Conservation (phyloP, 257 asterid genomes). For the Thymus quinquecostatus region DNA sequence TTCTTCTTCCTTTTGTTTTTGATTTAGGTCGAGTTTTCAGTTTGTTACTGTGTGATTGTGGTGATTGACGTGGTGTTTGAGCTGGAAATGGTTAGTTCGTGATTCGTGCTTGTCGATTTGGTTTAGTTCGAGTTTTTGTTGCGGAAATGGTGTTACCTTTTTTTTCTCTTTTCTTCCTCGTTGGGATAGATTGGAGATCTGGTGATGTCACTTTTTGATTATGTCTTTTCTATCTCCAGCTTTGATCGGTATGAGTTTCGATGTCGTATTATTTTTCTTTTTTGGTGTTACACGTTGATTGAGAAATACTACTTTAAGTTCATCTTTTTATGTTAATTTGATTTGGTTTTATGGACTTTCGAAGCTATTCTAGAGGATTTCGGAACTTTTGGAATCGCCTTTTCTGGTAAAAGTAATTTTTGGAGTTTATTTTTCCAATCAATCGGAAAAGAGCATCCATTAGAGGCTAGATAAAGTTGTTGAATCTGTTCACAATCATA, state of each 20-base stretch:
- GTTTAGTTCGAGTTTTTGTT: background rate
- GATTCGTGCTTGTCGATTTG: constrained; percentile 16
- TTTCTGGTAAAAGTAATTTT: constrained; percentile 13
- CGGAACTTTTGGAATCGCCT: background rate
- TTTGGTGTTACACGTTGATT: constrained; percentile 8
- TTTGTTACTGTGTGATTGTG: constrained; percentile 19
- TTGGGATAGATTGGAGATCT: constrained; percentile 35
- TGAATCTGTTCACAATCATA: constrained; percentile 24
- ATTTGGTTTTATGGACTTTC: constrained; percentile 22
- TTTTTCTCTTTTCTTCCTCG: too few species aligned
- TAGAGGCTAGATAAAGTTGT: constrained; percentile 14
- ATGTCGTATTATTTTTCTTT: constrained; percentile 17
- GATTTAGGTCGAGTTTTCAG: background rate
- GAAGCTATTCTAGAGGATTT: constrained; percentile 5
- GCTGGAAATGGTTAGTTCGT: background rate
- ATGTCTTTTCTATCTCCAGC: constrained; percentile 8
- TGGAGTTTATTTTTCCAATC: constrained; percentile 23
- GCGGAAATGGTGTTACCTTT: background rate
- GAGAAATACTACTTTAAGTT: background rate
- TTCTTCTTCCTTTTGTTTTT: background rate
- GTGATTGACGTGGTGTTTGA: constrained; percentile 16
- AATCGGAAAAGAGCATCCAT: constrained; percentile 26
- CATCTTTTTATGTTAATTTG: background rate
- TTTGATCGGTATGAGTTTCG: constrained; percentile 21
- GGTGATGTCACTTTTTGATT: constrained; percentile 27